phyloP scores from a whole-genome alignment of 2,329 filamentous ascomycete genomes.

The Penicillium decumbens region DNA sequence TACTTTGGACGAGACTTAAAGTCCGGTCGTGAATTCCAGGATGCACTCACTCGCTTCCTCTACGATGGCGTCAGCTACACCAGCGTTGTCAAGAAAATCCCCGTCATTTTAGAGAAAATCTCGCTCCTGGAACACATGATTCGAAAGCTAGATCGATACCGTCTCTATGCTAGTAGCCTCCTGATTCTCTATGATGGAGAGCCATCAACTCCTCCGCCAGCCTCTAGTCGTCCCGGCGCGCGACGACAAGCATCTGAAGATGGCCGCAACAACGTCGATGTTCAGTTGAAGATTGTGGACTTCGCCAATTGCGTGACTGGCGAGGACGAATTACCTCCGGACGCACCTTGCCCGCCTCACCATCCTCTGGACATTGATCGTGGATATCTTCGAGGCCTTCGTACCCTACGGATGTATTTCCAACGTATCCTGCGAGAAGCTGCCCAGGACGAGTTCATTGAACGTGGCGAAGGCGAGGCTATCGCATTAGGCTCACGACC shows the following conservation, averaged over 20 bases:
- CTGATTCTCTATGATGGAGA: constrained; percentile 95
- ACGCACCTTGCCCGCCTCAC: constrained; percentile 69
- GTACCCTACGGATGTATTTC: constrained; percentile 77
- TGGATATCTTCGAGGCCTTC: constrained; percentile 81
- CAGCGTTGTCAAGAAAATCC: constrained; percentile 81
- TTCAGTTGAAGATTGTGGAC: constrained; percentile 92
- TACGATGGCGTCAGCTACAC: constrained; percentile 80
- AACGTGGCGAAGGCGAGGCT: constrained; percentile 43
- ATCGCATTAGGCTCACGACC: constrained; percentile 35
- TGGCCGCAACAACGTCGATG: constrained; percentile 37
- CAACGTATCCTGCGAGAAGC: constrained; percentile 80
- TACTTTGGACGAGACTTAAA: constrained; percentile 89
- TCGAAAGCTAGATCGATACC: constrained; percentile 71
- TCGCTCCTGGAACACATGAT: constrained; percentile 79
- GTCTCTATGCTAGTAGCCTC: constrained; percentile 91
- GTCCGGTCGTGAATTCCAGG: constrained; percentile 81
- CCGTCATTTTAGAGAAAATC: constrained; percentile 78
- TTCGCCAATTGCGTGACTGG: constrained; percentile 97
- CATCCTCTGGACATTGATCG: constrained; percentile 76
- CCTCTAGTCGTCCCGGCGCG: constrained; percentile 17
- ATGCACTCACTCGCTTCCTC: constrained; percentile 80
- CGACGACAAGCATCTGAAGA: constrained; percentile 35
- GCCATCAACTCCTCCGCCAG: constrained; percentile 24
- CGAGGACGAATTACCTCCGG: constrained; percentile 60
- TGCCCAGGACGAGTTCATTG: constrained; percentile 43